Base-by-base conservation (phyloP, 208 protist genomes). In the Leishmania arabica region DNA sequence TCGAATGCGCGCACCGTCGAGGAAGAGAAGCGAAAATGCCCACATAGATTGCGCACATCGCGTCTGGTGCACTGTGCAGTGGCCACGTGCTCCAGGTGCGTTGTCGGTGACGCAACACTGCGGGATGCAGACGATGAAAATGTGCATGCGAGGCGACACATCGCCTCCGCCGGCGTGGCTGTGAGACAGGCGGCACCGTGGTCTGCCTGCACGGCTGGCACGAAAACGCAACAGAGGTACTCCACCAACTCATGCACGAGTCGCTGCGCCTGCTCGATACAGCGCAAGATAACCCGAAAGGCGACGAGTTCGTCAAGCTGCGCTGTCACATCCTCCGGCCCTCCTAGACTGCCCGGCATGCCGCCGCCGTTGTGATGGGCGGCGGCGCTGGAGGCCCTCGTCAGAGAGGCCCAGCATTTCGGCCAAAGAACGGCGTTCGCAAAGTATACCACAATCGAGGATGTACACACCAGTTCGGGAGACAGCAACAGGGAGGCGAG, bases 261-360 rank as follows among this genome's bases (percentile, higher is more conserved):
- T 11, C 24, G 11, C 34, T 86, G 82, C 49, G 80, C 4, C 3
- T 53, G 73, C 1, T 70, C 60, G 1, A 77, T 45, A 5, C 65
- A 49, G 47, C 34, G 62, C 49, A 82, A 69, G 64, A 79, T 31
- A 27, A 70, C 71, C 2, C 82, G 77, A 37, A 66, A 82, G 53
- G 73, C 65, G n/a, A 79, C 78, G 19, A 86, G 78, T 40, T 51
- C 62, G 49, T 86, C 78, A 21, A 86, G 37, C 17, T 81, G 68
- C 1, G 77, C 70, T 9, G 40, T 24, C 8, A 74, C 60, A 40
- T n/a, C 53, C 1, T 34, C 72, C 11, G 4, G 24, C 7, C 72
- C 72, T 37, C 47, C 51, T 62, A 58, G 72, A 76, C 13, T 40
- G 24, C 9, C 58, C 9, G 37, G 27, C 53, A 34, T n/a, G 27